Base-by-base conservation (phyloP, 2,329 filamentous ascomycete species). In the Aspergillus phoenicis region DNA sequence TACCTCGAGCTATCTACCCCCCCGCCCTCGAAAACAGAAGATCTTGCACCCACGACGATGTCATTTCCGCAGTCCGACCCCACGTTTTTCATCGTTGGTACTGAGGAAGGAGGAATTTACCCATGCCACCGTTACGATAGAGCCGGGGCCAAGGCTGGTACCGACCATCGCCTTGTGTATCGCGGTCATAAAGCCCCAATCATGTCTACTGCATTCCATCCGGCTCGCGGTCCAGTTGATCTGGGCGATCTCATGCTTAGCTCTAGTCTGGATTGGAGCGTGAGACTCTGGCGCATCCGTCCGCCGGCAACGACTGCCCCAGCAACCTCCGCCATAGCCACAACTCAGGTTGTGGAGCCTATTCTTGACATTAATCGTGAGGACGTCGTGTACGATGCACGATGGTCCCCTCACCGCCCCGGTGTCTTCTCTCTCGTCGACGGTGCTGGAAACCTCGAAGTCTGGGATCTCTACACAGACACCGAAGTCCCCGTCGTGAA, bases 111-210 rank as follows among this genome's bases (percentile, higher is more conserved):
- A 54, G 89, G 89, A 51, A 97, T 99, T 65, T 97, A 95, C 77
- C 93, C 95, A 0, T 97, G 96, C 74, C 95, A 99, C 76, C 86
- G 95, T 63, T 99, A 99, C 79, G 95, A 99, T 77, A 91, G 96
- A 65, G 95, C 96, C 5, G 95, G 95, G 60, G 95, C 95, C 66
- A 98, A 98, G 81, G 94, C 95, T 4, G 95, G 95, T 52, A 92
- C 97, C 26, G 96, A 99, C 74, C 87, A 89, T 59, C 88, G 93
- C 63, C 88, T 97, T 62, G 89, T 88, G 67, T 99, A 99, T 80
- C 87, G 87, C 66, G 94, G 93, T 36, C 95, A 99, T 73, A 89
- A 91, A 13, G 95, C 93, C 3, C 95, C 95, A 0, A 93, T 99
- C 70, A 97, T 97, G 89, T 95, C 91, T 5, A 89, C 97, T 11